Evolutionary conservation across 805 yeast genomes (phyloP).

Genomic region (Candida patagonica): DNA sequence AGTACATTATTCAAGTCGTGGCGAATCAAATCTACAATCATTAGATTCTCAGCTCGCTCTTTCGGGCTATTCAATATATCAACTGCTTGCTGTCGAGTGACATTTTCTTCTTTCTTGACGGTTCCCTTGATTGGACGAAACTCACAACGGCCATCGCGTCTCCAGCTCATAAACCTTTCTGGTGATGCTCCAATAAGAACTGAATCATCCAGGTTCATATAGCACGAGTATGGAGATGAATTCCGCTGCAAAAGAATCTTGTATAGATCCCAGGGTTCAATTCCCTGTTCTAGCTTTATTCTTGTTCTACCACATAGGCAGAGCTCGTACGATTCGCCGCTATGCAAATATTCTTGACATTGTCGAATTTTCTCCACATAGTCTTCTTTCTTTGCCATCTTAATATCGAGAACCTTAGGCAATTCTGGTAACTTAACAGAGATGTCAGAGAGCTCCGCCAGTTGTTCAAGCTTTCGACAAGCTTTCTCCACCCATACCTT

Average conservation of each 20-base stretch:
- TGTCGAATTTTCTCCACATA: conserved; percentile 48
- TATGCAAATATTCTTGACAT: conserved; percentile 58
- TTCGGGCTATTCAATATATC: conserved; percentile 68
- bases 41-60: conserved; percentile 89
- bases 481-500: conserved; percentile 20
- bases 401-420: conserved; percentile 8
- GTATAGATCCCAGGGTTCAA: conserved; percentile 72
- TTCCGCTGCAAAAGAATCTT: conserved; percentile 59
- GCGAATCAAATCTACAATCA: conserved; percentile 93
- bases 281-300: conserved; percentile 39
- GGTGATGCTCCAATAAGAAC: conserved; percentile 82
- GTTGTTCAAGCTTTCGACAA: conserved; percentile 12
- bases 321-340: conserved; percentile 90
- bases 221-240: conserved; percentile 91
- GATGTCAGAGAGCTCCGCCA: conserved; percentile 5
- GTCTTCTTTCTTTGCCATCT: conserved; percentile 39
- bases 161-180: conserved; percentile 85
- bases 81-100: conserved; percentile 52
- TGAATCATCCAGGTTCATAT: conserved; percentile 45
- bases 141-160: conserved; percentile 45
- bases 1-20: conserved; percentile 75
- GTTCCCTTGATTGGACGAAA: conserved; percentile 96
- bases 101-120: conserved; percentile 52
- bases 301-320: conserved; percentile 76
- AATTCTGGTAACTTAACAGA: not conserved